A percentile compares a stretch with the other conserved stretches of the same genome.
phyloP scores from a whole-genome alignment of 306 rosid genomes.

The Vicia sativa region DNA sequence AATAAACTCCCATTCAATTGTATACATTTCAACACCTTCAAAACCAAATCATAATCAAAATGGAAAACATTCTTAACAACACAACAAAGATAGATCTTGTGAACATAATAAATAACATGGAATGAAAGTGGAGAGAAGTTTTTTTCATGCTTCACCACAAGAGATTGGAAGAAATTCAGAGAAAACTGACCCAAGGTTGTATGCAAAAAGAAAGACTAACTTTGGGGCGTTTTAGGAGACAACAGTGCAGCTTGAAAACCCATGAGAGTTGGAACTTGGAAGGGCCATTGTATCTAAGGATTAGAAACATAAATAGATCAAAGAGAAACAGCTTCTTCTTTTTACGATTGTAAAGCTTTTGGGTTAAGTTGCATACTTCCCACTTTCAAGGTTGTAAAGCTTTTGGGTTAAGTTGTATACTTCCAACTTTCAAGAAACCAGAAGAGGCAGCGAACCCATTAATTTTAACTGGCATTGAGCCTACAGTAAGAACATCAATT shows the following conservation, averaged over 20 bases:
- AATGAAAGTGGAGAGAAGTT: constrained; percentile 7
- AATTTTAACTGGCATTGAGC: constrained; percentile 68
- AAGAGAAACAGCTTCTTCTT: constrained; percentile 31
- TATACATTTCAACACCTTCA: constrained; percentile 24
- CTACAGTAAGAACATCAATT: constrained; percentile 62
- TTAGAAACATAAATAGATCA: constrained; percentile 16
- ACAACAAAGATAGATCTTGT: constrained; percentile 24
- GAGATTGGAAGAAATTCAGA: constrained; percentile 18
- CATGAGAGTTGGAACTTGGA: constrained; percentile 10
- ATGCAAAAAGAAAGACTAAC: background rate
- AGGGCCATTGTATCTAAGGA: constrained; percentile 35
- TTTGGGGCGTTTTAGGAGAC: background rate
- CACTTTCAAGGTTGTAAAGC: constrained; percentile 46
- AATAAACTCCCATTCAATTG: constrained; percentile 18
- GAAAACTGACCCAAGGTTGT: background rate
- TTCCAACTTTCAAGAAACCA: constrained; percentile 69
- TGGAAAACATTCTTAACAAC: constrained; percentile 12
- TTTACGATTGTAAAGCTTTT: background rate
- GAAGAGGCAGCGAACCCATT: constrained; percentile 49
- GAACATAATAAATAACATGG: constrained; percentile 7
- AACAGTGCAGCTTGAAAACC: constrained; percentile 15
- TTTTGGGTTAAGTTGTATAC: constrained; percentile 65
- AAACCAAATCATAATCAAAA: constrained; percentile 27
- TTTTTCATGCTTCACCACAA: constrained; percentile 16
- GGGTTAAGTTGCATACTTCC: constrained; percentile 79